phyloP scores from a whole-genome alignment of 441 rosid genomes.

The Macaranga tanarius region DNA sequence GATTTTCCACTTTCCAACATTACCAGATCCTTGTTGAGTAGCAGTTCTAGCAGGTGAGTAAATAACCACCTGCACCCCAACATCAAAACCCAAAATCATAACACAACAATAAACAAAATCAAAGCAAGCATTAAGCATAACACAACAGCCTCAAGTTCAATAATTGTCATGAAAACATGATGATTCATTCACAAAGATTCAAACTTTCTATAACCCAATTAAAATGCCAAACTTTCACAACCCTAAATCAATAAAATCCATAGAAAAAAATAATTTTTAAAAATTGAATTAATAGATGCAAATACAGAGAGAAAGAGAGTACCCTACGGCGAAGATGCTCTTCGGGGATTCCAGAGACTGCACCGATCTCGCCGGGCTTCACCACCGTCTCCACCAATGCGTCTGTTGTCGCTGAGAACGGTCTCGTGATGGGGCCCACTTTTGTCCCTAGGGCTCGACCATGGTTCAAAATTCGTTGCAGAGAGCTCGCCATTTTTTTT shows the following conservation, averaged over 20 bases:
- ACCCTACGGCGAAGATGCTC: constrained; percentile 81
- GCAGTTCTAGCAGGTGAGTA: constrained; percentile 95
- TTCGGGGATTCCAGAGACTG: constrained; percentile 90
- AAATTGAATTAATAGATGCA: no score
- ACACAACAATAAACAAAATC: not conserved
- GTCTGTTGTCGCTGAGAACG: constrained; percentile 51
- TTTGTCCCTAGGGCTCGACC: constrained; percentile 38
- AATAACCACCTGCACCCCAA: constrained; percentile 63
- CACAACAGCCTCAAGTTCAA: no score
- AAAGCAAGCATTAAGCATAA: not conserved
- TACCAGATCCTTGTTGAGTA: constrained; percentile 96
- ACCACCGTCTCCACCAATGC: constrained; percentile 71
- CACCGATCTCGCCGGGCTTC: constrained; percentile 83
- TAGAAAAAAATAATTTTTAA: constrained; percentile 6
- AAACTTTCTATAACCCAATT: no score
- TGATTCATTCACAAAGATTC: no score
- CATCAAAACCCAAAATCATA: not conserved
- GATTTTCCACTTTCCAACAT: constrained; percentile 91
- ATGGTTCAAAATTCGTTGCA: constrained; percentile 47
- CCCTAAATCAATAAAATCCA: constrained; percentile 20
- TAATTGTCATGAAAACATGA: no score
- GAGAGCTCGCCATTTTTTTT: constrained; percentile 49
- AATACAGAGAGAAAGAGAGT: not conserved
- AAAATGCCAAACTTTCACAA: not conserved
- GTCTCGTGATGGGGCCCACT: constrained; percentile 44